Evolutionary conservation across 31 red algal genomes (phyloP).

Genomic region (Asparagopsis taxiformis): DNA sequence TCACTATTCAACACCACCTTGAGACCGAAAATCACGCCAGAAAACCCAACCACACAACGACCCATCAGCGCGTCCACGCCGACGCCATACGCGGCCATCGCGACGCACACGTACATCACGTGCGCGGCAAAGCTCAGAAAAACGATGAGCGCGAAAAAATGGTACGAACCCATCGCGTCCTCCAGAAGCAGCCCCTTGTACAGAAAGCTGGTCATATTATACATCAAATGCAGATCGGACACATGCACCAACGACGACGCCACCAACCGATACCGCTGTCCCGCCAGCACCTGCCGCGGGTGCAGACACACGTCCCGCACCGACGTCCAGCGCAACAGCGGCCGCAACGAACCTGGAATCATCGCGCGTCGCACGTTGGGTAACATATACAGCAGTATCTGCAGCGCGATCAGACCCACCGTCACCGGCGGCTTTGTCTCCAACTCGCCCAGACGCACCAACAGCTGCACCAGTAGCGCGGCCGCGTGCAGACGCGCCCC

Average conservation of each 20-base stretch:
- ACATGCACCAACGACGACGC: constrained; percentile 12
- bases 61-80: constrained; percentile 26
- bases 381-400: no score
- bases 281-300: no score
- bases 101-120: constrained; percentile 36
- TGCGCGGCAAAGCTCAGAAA: constrained; percentile 32
- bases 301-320: no score
- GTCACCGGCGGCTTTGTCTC: no score
- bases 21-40: constrained; percentile 51
- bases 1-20: constrained; percentile 51
- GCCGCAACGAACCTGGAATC: no score
- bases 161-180: constrained; percentile 7
- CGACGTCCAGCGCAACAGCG: no score
- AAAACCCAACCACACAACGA: constrained; percentile 49
- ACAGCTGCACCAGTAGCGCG: no score
- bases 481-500: no score
- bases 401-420: no score
- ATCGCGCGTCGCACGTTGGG: no score
- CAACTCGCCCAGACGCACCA: no score
- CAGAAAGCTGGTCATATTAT: constrained; percentile 15
- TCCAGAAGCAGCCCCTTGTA: constrained; percentile 29
- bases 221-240: constrained; percentile 18
- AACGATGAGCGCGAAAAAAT: constrained; percentile 36
- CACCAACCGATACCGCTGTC: constrained; percentile 8
- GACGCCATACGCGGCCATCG: constrained; percentile 10